Percentiles rank a stretch among this genome's conserved stretches.
phyloP scores from a whole-genome alignment of 2,329 filamentous ascomycete species.

The Leptodontidium sp. region DNA sequence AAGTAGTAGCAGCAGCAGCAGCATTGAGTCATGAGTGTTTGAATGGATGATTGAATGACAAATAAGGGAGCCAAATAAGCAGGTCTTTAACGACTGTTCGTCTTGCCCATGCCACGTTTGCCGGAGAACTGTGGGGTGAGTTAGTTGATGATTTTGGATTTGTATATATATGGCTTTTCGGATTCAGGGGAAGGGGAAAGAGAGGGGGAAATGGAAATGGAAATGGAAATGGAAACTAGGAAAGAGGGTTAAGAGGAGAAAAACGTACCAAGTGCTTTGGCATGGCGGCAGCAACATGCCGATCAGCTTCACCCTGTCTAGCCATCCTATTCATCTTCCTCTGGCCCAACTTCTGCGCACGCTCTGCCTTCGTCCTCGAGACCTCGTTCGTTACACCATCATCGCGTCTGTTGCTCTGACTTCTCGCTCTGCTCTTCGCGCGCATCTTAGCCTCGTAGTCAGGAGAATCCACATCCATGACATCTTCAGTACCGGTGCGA shows the following conservation, averaged over 20 bases:
- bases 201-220: background rate
- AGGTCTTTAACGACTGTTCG: constrained; percentile 69
- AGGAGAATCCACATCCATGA: constrained; percentile 77
- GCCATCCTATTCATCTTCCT: constrained; percentile 99
- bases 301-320: constrained; percentile 94
- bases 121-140: constrained; percentile 73
- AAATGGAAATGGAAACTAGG: background rate
- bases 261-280: constrained; percentile 88
- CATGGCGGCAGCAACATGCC: constrained; percentile 82
- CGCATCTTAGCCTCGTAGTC: constrained; percentile 66
- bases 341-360: constrained; percentile 87
- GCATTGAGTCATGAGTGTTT: background rate
- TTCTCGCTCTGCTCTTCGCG: constrained; percentile 76
- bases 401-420: constrained; percentile 74
- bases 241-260: constrained; percentile 8
- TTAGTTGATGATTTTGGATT: constrained; percentile 26
- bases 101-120: constrained; percentile 95
- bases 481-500: constrained; percentile 68
- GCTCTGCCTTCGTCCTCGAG: constrained; percentile 80
- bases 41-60: background rate
- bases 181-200: background rate
- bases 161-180: background rate
- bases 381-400: constrained; percentile 78
- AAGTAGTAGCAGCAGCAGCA: background rate
- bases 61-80: background rate